A percentile compares a stretch with the other conserved stretches of the same genome.
phyloP scores from a whole-genome alignment of 75 land plant genomes.

The Picea glauca region DNA sequence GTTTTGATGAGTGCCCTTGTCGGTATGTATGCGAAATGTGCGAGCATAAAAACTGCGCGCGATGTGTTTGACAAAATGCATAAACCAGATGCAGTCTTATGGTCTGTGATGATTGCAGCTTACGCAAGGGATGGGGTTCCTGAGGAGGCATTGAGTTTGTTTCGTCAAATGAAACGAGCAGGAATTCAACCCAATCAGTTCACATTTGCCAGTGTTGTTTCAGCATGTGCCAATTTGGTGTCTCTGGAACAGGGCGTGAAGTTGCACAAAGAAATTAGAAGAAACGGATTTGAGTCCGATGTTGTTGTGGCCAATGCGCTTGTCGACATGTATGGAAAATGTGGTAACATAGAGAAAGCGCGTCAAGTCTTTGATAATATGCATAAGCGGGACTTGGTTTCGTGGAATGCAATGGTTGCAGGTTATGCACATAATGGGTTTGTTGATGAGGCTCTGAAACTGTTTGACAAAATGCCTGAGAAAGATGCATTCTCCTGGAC shows the following conservation, averaged over 20 bases:
- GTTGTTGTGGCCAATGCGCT: slow-evolving; percentile 23
- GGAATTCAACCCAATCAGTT: slow-evolving; percentile 50
- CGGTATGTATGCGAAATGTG: slow-evolving; percentile 26
- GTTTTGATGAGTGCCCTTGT: slow-evolving; percentile 18
- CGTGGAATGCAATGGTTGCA: too few relatives aligned
- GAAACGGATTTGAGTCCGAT: slow-evolving; percentile 23
- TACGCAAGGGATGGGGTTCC: slow-evolving; percentile 25
- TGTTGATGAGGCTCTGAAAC: not conserved
- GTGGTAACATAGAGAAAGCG: not conserved
- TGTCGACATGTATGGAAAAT: slow-evolving; percentile 34
- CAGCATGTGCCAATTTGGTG: slow-evolving; percentile 36
- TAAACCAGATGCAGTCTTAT: slow-evolving; percentile 15
- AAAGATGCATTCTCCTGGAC: not conserved
- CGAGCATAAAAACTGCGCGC: slow-evolving; percentile 17
- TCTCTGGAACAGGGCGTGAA: slow-evolving; percentile 15
- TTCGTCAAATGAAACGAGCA: slow-evolving; percentile 35
- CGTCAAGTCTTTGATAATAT: too few relatives aligned
- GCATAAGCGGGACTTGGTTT: too few relatives aligned
- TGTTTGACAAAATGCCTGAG: not conserved
- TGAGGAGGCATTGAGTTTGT: slow-evolving; percentile 22
- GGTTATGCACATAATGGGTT: slow-evolving; percentile 11
- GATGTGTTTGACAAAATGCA: slow-evolving; percentile 34
- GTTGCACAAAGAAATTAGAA: slow-evolving; percentile 24
- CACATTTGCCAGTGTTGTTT: slow-evolving; percentile 38
- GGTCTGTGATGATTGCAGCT: slow-evolving; percentile 37